A percentile compares a stretch with the other conserved stretches of the same genome.
Conservation (phyloP, 2,329 filamentous ascomycete genomes). For the Septoria petroselini region DNA sequence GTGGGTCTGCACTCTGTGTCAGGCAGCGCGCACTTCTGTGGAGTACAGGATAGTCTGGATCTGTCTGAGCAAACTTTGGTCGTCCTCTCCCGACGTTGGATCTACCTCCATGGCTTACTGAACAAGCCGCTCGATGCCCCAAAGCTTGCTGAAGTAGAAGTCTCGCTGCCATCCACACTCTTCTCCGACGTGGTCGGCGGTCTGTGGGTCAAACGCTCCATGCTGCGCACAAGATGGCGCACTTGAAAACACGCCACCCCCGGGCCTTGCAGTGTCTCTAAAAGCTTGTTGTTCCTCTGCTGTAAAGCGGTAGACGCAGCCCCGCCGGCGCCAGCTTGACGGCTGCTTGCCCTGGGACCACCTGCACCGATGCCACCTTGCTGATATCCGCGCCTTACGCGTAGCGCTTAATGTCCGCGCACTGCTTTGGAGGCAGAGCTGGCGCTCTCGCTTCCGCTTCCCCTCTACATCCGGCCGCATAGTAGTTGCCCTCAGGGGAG, state of each 20-base stretch:
- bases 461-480: conserved; percentile 81
- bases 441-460: conserved; percentile 56
- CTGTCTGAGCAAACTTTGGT: conserved; percentile 86
- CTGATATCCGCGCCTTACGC: conserved; percentile 45
- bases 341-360: conserved; percentile 46
- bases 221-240: no score
- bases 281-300: conserved; percentile 81
- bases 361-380: conserved; percentile 54
- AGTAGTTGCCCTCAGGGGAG: conserved; percentile 95
- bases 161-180: conserved; percentile 95
- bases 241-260: no score
- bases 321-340: conserved; percentile 42
- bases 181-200: no score
- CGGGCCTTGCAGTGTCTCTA: conserved; percentile 90
- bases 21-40: conserved; percentile 63
- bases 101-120: conserved; percentile 92
- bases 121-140: conserved; percentile 92
- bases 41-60: conserved; percentile 97
- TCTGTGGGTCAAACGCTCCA: no score
- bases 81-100: conserved; percentile 89
- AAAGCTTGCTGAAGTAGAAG: conserved; percentile 98
- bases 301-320: conserved; percentile 69
- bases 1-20: neutral
- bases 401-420: conserved; percentile 45
- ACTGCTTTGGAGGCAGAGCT: conserved; percentile 23